Evolutionary conservation across 106 monocot species (phyloP), one percentile per base, ranked within the genome.

Genomic region (Dendrobium chrysotoxum): DNA sequence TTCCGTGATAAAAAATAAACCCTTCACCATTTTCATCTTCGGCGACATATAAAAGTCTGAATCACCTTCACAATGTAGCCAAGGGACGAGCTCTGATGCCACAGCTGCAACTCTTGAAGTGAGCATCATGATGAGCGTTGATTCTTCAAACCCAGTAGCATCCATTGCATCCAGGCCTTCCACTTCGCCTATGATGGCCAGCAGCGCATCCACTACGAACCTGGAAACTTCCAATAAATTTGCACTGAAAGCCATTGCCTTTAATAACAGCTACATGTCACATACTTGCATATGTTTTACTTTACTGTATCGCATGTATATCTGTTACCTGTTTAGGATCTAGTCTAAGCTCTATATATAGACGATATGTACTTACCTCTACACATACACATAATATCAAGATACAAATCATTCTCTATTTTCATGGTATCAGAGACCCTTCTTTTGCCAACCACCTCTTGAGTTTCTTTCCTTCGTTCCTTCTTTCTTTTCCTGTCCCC

Each of bases 121-220:
- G 38, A 82, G 76, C 87, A 98, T 95, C 30, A 95, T 83, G 45
- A 53, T 87, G 0, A 95, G 95, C 66, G 93, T 83, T 1, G 77
- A 42, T 13, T 72, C 84, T 4, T 72, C 58, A 31, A 70, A 66
- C 2, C 61, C 38, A 30, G 23, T 28, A 3, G 73, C 58, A 1
- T 44, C 68, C 16, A 70, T 81, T 40, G 88, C 90, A 31, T 92
- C 93, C 5, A 92, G 40, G 61, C 85, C 84, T 7, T 97, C 94
- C 0, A 85, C 89, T 47, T 91, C 93, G 4, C 92, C 94, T 90
- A 94, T 95, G 1, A 95, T 98, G 0, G 64, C 88, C 0, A 98
- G 89, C 23, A 98, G 89, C 10, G 90, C 94, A 44, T 98, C 94
- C 21, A 98, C 98, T 7, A 92, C 88, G 0, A 87, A 84, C 40